Conservation (phyloP, 225 moss, liverwort and hornwort genomes). For the Pleurozium schreberi region DNA sequence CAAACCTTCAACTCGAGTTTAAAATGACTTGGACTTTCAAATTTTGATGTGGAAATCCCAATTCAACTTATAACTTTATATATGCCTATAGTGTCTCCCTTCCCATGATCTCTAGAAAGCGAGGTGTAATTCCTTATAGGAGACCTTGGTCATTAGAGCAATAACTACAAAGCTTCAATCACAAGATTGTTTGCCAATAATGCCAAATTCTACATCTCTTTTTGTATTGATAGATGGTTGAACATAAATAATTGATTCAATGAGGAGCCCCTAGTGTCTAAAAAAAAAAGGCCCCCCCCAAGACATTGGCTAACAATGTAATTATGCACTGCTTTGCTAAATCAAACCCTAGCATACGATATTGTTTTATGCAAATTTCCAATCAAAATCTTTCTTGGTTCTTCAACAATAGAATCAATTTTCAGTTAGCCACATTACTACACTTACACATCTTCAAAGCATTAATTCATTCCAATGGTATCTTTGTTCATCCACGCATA, state of each 20-base stretch:
- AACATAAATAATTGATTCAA: not conserved
- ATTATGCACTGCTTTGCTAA: not conserved
- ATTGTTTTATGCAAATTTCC: not conserved
- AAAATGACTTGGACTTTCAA: not conserved
- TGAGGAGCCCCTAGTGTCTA: not conserved
- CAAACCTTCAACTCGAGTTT: not conserved
- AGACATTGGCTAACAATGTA: not conserved
- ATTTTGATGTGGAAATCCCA: not conserved
- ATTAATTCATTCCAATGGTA: not conserved
- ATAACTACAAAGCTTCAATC: not conserved
- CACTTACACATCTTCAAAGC: not conserved
- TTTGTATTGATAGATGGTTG: not conserved
- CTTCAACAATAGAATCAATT: not conserved
- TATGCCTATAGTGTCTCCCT: too few relatives aligned
- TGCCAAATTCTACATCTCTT: not conserved
- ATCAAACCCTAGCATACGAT: rapidly evolving
- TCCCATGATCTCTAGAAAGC: not conserved
- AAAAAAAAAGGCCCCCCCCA: not conserved
- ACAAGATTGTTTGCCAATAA: not conserved
- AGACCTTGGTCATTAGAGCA: not conserved
- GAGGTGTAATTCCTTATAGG: not conserved
- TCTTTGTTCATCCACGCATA: not conserved
- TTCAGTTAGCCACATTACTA: not conserved
- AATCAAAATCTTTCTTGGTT: not conserved
- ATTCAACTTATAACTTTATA: not conserved